Percentiles rank a stretch among this genome's conserved stretches.
phyloP scores from a whole-genome alignment of 2,329 filamentous ascomycete species.

The Sporothrix humicola region DNA sequence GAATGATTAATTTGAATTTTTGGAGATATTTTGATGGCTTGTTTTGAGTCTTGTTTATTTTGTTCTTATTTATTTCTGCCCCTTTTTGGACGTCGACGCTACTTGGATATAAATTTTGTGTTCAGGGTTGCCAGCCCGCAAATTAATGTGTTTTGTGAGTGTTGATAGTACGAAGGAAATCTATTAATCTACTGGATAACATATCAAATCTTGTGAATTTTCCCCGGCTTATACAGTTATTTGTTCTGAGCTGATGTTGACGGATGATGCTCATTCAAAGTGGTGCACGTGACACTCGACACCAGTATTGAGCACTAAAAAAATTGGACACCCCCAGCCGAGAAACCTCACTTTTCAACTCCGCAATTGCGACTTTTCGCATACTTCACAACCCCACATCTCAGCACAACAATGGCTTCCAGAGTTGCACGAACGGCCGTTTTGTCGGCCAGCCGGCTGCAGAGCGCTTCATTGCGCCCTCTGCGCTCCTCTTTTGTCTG shows the following conservation, averaged over 20 bases:
- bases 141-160: too few species aligned
- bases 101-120: background rate
- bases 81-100: background rate
- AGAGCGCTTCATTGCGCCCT: constrained; percentile 22
- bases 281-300: constrained; percentile 7
- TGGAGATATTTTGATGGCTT: background rate
- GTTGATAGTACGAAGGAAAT: too few species aligned
- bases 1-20: background rate
- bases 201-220: too few species aligned
- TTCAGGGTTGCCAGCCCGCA: too few species aligned
- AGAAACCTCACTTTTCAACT: background rate
- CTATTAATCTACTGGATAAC: too few species aligned
- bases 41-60: background rate
- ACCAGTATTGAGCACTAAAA: constrained; percentile 5
- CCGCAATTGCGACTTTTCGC: background rate
- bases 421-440: constrained; percentile 10
- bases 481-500: constrained; percentile 1
- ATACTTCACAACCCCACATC: background rate
- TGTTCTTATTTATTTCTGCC: background rate
- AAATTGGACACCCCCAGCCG: background rate
- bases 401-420: constrained; percentile 12
- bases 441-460: constrained; percentile 17
- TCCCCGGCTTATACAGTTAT: background rate
- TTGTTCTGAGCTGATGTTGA: background rate
- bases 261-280: background rate